Conservation (phyloP, 2,329 filamentous ascomycete species). For the Ophiostoma sp. region DNA sequence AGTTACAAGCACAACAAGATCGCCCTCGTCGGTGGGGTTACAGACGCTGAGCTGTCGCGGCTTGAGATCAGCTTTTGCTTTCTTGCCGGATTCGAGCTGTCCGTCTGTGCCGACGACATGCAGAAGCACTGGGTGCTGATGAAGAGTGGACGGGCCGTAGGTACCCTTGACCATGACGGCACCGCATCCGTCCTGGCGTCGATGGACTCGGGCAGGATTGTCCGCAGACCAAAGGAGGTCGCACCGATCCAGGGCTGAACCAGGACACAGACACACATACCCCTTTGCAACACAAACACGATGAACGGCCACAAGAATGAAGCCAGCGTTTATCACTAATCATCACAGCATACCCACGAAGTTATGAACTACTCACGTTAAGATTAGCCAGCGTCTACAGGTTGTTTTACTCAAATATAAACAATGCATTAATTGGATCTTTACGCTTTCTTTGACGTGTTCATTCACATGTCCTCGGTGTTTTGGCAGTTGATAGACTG, state of each 20-base stretch:
- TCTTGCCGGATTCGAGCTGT: conserved; percentile 75
- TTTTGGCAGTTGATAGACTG: background rate
- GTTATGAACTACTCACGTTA: background rate
- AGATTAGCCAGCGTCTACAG: background rate
- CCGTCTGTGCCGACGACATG: conserved; percentile 55
- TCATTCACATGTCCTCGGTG: background rate
- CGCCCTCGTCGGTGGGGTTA: conserved; percentile 83
- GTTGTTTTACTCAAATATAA: background rate
- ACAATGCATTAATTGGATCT: background rate
- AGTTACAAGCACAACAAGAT: conserved; percentile 80
- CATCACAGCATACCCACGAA: background rate
- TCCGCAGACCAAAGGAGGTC: conserved; percentile 6
- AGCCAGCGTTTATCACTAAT: conserved; percentile 6
- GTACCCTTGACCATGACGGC: conserved; percentile 26
- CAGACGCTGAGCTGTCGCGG: conserved; percentile 70
- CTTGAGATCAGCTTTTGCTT: conserved; percentile 89
- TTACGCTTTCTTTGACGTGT: background rate
- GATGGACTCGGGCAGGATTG: conserved; percentile 15
- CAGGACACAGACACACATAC: background rate
- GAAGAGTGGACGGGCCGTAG: conserved; percentile 31
- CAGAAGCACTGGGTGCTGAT: conserved; percentile 64
- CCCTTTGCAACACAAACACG: background rate
- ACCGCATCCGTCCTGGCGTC: conserved; percentile 23
- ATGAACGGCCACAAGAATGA: conserved; percentile 4
- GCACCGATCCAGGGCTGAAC: conserved; percentile 27